Evolutionary conservation across 495 filamentous ascomycete species (phyloP).

Genomic region (Bathelium albidoporum): DNA sequence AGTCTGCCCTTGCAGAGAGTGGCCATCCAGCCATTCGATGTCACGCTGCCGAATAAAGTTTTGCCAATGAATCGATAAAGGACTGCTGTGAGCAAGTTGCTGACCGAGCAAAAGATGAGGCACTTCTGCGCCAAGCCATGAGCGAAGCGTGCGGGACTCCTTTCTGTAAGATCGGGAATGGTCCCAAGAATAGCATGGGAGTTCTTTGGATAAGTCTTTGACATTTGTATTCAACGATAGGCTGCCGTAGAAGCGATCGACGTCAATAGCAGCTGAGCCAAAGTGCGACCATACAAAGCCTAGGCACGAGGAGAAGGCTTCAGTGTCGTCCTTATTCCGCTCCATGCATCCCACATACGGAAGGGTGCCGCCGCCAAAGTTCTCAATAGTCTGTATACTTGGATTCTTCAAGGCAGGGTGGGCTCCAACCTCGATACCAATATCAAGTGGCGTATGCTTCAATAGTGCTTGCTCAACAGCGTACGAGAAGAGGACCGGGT

Average conservation of each 20-base stretch:
- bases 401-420: conserved; percentile 39
- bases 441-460: neutral
- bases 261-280: too few relatives aligned
- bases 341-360: neutral
- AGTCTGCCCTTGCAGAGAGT: conserved; percentile 29
- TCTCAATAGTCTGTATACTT: neutral
- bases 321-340: neutral
- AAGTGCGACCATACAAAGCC: too few relatives aligned
- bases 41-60: too few relatives aligned
- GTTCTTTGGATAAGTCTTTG: too few relatives aligned
- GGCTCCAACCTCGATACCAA: conserved; percentile 42
- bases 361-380: neutral
- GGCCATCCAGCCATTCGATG: conserved; percentile 35
- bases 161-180: too few relatives aligned
- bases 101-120: neutral
- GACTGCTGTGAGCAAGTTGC: neutral
- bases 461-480: neutral
- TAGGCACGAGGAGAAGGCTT: too few relatives aligned
- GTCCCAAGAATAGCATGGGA: too few relatives aligned
- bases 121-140: too few relatives aligned
- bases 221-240: too few relatives aligned
- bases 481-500: conserved; percentile 18
- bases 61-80: too few relatives aligned
- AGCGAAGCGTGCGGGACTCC: too few relatives aligned
- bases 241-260: too few relatives aligned